Evolutionary conservation across 1,284 basidiomycete genomes (phyloP), one percentile per base, ranked within the genome.

Genomic region (Ustilago bromivora): DNA sequence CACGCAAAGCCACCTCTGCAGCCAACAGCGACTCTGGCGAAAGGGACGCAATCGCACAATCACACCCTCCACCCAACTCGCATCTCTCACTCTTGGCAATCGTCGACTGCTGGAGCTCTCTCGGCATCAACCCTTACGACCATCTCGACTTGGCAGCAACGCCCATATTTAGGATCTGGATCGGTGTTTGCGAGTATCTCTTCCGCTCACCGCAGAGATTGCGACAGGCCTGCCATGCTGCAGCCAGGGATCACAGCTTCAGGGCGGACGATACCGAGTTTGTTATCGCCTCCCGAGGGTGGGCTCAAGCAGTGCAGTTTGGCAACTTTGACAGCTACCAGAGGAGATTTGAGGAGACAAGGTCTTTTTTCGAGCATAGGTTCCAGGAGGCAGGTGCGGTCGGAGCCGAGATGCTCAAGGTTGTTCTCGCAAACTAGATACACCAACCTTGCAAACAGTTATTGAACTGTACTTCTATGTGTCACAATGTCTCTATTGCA

Each of bases 1-100:
- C 88, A 65, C 88, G 88, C 51, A 87, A 88, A 57, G 70, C 71
- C 35, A 65, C 59, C 38, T 61, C 67, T 2, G 38, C 66, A 7
- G 32, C 41, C 32, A 46, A 53, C 46, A 40, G 53, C 23, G 66
- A 60, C 2, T 23, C 66, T 2, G 79, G 78, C 49, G 60, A 73
- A n/a, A 59, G 34, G 15, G 62, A 60, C 15, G 38, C 61, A 2
- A 46, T 51, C n/a, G 38, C 59, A 10, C 40, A 56, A 8, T 23
- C 60, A 3, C 47, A 69, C 19, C 58, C 71, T 11, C 83, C 86
- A 8, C 90, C 90, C 38, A 99, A 99, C 87, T 97, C 94, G 12
- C 97, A 99, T 87, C 91, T 99, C 61, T 92, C 94, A 10, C 89
- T 99, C n/a, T 90, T 99, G 52, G 95, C 96, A 17, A 99, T 99